phyloP scores from a whole-genome alignment of 192 early-diverging fungal species.

The Dispira simplex region DNA sequence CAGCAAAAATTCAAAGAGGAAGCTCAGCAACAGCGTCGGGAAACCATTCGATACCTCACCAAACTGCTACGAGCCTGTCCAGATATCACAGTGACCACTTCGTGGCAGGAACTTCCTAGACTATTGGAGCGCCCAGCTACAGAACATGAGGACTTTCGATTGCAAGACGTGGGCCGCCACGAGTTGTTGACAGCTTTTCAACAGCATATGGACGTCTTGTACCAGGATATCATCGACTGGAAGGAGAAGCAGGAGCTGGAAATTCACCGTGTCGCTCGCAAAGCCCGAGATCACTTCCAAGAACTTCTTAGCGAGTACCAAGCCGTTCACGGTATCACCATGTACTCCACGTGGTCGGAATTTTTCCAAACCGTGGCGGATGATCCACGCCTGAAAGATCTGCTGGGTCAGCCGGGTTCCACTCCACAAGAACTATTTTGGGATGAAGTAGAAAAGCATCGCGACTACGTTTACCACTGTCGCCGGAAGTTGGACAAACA shows the following conservation, averaged over 20 bases:
- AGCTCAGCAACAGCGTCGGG: slow-evolving; percentile 28
- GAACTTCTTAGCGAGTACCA: slow-evolving; percentile 48
- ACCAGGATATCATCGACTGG: slow-evolving; percentile 36
- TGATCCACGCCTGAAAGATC: slow-evolving; percentile 46
- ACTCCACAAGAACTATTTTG: slow-evolving; percentile 87
- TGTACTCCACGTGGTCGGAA: slow-evolving; percentile 73
- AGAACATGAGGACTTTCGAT: slow-evolving; percentile 12
- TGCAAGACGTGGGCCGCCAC: slow-evolving; percentile 46
- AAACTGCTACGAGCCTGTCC: slow-evolving; percentile 35
- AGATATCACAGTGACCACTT: slow-evolving; percentile 37
- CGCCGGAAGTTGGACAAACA: neutral
- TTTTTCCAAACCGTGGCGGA: slow-evolving; percentile 55
- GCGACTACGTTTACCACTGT: slow-evolving; percentile 27
- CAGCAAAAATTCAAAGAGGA: neutral
- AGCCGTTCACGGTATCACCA: slow-evolving; percentile 38
- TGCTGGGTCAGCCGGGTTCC: slow-evolving; percentile 71
- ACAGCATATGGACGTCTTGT: slow-evolving; percentile 49
- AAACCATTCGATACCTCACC: slow-evolving; percentile 41
- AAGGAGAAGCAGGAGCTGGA: slow-evolving; percentile 21
- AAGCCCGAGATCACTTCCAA: slow-evolving; percentile 54
- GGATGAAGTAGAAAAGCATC: slow-evolving; percentile 71
- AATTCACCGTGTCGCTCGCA: slow-evolving; percentile 47
- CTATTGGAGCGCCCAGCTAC: slow-evolving; percentile 14
- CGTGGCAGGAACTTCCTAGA: slow-evolving; percentile 27
- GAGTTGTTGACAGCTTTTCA: slow-evolving; percentile 77